These are phyloP conservation scores for Phytophthora aleatoria DNA, from an alignment of 352 stramenopile species.

Conservation along the genomic window DNA sequence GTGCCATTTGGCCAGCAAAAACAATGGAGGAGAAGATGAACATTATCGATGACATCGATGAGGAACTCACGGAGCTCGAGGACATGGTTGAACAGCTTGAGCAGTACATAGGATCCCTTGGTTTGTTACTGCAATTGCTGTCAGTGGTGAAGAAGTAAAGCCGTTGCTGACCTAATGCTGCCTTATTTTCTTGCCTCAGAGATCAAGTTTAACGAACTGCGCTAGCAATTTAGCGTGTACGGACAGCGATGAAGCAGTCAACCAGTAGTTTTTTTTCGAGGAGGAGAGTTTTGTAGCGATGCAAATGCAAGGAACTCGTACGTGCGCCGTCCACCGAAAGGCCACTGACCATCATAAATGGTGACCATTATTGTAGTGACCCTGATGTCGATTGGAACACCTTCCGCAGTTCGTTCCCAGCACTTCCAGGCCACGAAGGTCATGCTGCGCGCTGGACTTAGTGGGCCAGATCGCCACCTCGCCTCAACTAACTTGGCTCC, in stretches of 20 bases:
- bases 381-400: conserved; percentile 1
- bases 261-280: conserved; percentile 3
- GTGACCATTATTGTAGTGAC: not conserved
- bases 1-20: conserved; percentile 30
- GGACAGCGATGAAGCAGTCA: not conserved
- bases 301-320: not conserved
- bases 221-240: conserved; percentile 15
- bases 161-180: conserved; percentile 12
- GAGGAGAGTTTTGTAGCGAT: not conserved
- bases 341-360: conserved; percentile 3
- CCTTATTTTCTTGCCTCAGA: conserved; percentile 38
- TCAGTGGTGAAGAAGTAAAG: not conserved
- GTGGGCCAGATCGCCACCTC: conserved; percentile 13
- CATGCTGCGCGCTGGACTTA: conserved; percentile 20
- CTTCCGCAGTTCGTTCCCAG: not conserved
- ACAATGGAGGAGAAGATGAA: conserved; percentile 78
- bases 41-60: conserved; percentile 82
- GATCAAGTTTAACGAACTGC: conserved; percentile 75
- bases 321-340: conserved; percentile 6
- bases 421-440: conserved; percentile 10
- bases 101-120: conserved; percentile 72
- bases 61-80: conserved; percentile 85
- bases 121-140: conserved; percentile 34
- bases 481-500: conserved; percentile 16
- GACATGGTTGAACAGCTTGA: conserved; percentile 90